Conservation (phyloP, 257 asterid species). For the Sherardia arvensis region DNA sequence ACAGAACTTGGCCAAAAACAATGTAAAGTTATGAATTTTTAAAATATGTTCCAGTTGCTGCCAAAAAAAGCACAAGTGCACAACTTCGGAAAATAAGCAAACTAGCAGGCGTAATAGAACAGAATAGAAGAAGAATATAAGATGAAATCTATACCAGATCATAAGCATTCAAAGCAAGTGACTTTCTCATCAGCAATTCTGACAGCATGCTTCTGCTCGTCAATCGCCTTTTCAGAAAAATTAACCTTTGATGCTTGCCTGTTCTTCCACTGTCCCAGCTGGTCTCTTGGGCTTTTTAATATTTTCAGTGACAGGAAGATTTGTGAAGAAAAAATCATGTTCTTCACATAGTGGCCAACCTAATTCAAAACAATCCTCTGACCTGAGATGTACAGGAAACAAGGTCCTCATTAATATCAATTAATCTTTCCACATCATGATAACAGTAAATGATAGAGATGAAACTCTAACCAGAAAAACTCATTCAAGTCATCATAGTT, state of each 20-base stretch:
- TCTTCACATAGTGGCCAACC: slow-evolving; percentile 95
- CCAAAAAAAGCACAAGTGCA: too few species aligned
- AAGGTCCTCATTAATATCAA: slow-evolving; percentile 8
- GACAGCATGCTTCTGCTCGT: slow-evolving; percentile 72
- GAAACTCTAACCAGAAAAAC: slow-evolving; percentile 64
- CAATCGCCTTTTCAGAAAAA: too few species aligned
- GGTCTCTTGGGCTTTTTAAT: slow-evolving; percentile 27
- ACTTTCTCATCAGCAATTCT: too few species aligned
- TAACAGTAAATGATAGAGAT: neutral
- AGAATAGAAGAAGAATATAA: too few species aligned
- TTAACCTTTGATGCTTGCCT: slow-evolving; percentile 22
- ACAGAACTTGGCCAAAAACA: too few species aligned
- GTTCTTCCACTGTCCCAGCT: slow-evolving; percentile 26
- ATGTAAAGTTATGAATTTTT: too few species aligned
- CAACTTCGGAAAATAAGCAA: too few species aligned
- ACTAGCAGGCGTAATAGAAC: too few species aligned
- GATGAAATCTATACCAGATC: too few species aligned
- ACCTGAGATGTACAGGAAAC: slow-evolving; percentile 47
- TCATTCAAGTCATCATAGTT: slow-evolving; percentile 95
- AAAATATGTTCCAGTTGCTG: too few species aligned
- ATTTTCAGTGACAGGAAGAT: slow-evolving; percentile 26
- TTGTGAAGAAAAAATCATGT: slow-evolving; percentile 75
- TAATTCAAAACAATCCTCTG: slow-evolving; percentile 74
- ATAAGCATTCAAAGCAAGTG: too few species aligned
- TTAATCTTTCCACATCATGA: neutral